These are phyloP conservation scores for Cucurbita maxima DNA, from an alignment of 306 rosid genomes.

Conservation along the genomic window DNA sequence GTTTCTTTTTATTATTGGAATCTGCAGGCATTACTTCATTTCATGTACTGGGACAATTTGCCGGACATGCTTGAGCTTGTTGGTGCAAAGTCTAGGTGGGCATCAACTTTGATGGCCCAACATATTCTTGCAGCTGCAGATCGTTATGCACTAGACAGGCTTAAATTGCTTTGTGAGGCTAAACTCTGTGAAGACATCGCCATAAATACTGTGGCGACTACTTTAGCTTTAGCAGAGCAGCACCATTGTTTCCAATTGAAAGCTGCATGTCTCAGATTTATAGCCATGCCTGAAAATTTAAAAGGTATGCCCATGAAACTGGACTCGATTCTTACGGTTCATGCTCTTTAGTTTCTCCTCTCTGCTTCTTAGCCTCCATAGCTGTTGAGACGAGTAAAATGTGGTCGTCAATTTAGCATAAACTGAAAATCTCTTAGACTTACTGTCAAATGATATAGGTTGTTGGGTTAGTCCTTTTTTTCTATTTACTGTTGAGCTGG, in stretches of 20 bases:
- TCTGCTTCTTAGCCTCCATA: not conserved
- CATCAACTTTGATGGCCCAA: constrained; percentile 43
- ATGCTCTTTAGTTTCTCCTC: not conserved
- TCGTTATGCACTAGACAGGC: constrained; percentile 59
- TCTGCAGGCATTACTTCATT: constrained; percentile 53
- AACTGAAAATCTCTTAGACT: not conserved
- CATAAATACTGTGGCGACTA: constrained; percentile 59
- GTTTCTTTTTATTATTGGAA: not conserved
- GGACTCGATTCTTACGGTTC: not conserved
- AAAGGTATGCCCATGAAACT: constrained; percentile 25
- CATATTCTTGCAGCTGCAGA: constrained; percentile 71
- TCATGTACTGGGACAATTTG: constrained; percentile 45
- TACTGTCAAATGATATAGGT: not conserved
- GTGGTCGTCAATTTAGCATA: not conserved
- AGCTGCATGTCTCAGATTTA: constrained; percentile 42
- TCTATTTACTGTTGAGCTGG: not conserved
- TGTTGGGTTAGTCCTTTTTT: not conserved
- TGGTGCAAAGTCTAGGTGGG: constrained; percentile 35
- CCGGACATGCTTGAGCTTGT: constrained; percentile 48
- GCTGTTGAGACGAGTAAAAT: not conserved
- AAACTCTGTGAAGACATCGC: constrained; percentile 44
- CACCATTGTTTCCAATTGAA: constrained; percentile 55
- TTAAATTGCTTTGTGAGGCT: constrained; percentile 43
- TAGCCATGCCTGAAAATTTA: constrained; percentile 46
- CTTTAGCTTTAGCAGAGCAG: constrained; percentile 67